Conservation (phyloP, 805 yeast genomes). For the Myxozyma sirexii region DNA sequence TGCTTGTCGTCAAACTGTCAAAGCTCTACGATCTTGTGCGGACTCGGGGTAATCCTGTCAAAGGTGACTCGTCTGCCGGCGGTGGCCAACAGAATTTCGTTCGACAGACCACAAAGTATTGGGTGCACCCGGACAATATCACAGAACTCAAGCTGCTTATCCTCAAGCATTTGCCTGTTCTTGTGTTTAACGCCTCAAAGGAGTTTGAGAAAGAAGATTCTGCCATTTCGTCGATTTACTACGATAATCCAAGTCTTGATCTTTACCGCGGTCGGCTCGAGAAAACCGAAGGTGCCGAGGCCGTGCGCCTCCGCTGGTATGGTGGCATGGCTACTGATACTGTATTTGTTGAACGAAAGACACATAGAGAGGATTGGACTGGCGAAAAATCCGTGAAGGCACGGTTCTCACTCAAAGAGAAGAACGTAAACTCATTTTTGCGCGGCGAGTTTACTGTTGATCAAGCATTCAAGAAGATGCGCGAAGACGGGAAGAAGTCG, state of each 20-base stretch:
- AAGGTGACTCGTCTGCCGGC: conserved; percentile 97
- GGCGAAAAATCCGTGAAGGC: conserved; percentile 99
- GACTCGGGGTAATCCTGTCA: conserved; percentile 92
- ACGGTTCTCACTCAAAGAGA: conserved; percentile 89
- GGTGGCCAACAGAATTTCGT: conserved; percentile 97
- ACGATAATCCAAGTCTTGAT: conserved; percentile 86
- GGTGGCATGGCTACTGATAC: conserved; percentile 95
- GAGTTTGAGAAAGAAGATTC: conserved; percentile 94
- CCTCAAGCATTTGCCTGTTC: conserved; percentile 92
- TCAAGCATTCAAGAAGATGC: conserved; percentile 88
- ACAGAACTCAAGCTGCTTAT: conserved; percentile 92
- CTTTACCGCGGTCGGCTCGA: conserved; percentile 91
- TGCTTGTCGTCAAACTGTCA: conserved; percentile 83
- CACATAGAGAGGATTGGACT: conserved; percentile 99
- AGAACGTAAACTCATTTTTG: conserved; percentile 81
- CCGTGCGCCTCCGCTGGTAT: conserved; percentile 97
- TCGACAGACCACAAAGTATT: conserved; percentile 96
- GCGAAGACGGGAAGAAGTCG: conserved; percentile 89
- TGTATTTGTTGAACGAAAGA: conserved; percentile 93
- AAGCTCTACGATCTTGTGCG: conserved; percentile 88
- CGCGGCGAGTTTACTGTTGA: conserved; percentile 82
- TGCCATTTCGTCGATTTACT: conserved; percentile 96
- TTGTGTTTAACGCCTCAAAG: conserved; percentile 94
- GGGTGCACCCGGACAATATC: conserved; percentile 99
- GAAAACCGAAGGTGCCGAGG: conserved; percentile 98